Conservation (phyloP, 345 rosid genomes). For the Trapa bicornis region DNA sequence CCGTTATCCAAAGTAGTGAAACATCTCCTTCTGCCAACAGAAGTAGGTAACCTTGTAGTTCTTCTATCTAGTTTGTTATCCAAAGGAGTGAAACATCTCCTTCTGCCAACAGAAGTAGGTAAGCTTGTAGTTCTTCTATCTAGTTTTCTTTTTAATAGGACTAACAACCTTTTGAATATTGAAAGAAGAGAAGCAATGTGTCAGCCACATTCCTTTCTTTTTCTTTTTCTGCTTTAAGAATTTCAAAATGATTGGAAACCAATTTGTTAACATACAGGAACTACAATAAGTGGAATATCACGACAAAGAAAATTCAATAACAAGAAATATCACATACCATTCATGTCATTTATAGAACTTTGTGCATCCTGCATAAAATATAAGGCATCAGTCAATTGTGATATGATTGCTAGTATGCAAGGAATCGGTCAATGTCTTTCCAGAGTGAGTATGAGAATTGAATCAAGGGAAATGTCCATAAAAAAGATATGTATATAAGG, state of each 20-base stretch:
- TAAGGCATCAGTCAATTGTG: background rate
- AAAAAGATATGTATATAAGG: background rate
- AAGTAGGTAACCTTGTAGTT: background rate
- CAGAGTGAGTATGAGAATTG: background rate
- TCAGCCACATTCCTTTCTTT: background rate
- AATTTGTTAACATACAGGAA: background rate
- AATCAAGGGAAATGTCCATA: background rate
- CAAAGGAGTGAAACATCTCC: background rate
- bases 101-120: background rate
- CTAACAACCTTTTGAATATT: background rate
- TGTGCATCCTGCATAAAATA: conserved; percentile 63
- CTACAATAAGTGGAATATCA: background rate
- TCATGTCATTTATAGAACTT: conserved; percentile 68
- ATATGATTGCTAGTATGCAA: no score
- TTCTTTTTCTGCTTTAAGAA: background rate
- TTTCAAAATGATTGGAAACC: background rate
- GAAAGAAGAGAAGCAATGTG: background rate
- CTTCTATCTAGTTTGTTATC: background rate
- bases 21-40: background rate
- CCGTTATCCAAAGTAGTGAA: background rate
- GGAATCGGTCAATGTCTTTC: background rate
- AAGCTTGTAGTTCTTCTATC: background rate
- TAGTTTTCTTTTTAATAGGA: background rate
- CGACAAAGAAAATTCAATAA: background rate
- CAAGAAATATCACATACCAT: conserved; percentile 31